Conservation (phyloP, 257 asterid genomes). For the Solanum verrucosum region DNA sequence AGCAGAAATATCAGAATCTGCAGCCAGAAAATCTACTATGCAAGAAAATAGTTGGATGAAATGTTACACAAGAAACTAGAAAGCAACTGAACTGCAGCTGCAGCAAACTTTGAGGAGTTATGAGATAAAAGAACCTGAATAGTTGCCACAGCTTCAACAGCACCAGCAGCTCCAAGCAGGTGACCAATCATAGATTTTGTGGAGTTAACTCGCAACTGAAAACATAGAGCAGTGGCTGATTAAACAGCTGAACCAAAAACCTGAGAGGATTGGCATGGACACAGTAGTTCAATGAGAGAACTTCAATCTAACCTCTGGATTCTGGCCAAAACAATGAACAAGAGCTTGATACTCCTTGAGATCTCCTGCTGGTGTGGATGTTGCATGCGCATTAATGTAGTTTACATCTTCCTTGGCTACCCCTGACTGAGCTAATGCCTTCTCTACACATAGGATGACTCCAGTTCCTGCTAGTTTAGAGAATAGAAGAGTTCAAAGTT, state of each 20-base stretch:
- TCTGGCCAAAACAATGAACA: constrained; percentile 73
- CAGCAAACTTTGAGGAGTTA: neutral
- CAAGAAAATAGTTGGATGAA: neutral
- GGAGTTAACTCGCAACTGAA: constrained; percentile 87
- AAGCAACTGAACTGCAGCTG: neutral
- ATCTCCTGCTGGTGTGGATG: constrained; percentile 97
- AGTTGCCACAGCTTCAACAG: constrained; percentile 94
- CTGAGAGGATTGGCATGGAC: neutral
- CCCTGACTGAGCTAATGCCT: constrained; percentile 94
- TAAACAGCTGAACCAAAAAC: neutral
- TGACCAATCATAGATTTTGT: constrained; percentile 98
- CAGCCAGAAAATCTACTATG: neutral
- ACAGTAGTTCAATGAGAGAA: neutral
- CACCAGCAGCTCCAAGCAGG: constrained; percentile 98
- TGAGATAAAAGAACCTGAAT: constrained; percentile 53
- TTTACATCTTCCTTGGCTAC: constrained; percentile 81
- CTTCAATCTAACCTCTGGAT: constrained; percentile 57
- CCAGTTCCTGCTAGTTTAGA: constrained; percentile 66
- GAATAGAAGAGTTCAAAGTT: constrained; percentile 5
- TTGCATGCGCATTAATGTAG: constrained; percentile 96
- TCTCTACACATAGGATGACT: constrained; percentile 78
- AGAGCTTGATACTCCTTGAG: constrained; percentile 89
- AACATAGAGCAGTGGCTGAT: constrained; percentile 1
- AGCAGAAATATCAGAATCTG: neutral
- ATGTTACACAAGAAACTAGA: neutral